Conservation (phyloP, 2,329 filamentous ascomycete genomes). For the Ilyonectria sp. region DNA sequence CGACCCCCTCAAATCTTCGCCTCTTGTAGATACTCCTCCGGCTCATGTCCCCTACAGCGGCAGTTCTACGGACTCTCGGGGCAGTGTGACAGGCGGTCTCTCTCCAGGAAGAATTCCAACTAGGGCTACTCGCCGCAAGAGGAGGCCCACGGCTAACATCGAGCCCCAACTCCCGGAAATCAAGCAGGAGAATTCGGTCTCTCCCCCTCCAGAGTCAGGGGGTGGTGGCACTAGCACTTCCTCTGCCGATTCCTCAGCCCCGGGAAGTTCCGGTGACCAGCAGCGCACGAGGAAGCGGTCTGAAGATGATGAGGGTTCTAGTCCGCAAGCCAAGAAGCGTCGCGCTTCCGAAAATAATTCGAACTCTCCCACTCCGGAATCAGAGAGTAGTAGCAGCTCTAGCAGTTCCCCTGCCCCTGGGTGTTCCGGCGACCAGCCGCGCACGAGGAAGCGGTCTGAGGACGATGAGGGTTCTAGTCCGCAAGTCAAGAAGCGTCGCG, state of each 20-base stretch:
- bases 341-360: neutral
- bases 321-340: neutral
- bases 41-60: no score
- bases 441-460: conserved; percentile 9
- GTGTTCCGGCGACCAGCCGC: neutral
- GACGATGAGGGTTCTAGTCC: neutral
- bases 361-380: neutral
- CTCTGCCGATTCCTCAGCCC: neutral
- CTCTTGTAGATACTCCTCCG: no score
- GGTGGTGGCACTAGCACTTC: neutral
- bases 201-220: neutral
- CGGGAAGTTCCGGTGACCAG: neutral
- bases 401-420: neutral
- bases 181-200: neutral
- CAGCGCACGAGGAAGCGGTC: conserved; percentile 3
- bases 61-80: no score
- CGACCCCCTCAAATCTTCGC: no score
- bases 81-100: no score
- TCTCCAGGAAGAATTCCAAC: no score
- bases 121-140: no score
- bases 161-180: neutral
- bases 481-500: neutral
- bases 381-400: no score
- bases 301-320: neutral
- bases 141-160: no score